Base-by-base conservation (phyloP, 805 yeast species). In the Teunomyces funiuensis region DNA sequence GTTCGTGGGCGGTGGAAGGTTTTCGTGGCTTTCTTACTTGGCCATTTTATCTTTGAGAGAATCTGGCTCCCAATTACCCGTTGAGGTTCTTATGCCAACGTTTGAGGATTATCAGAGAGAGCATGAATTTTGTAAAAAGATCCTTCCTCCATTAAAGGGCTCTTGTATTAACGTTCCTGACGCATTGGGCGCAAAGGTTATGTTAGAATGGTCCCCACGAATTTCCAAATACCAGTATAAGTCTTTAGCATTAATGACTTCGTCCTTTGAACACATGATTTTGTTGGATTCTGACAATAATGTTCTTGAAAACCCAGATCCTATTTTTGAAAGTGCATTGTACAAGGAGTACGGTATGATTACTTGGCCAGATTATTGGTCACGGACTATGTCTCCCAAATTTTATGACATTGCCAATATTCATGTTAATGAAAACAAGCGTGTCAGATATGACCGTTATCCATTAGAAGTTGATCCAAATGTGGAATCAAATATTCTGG, bases 181-280 rank as follows among this genome's bases (percentile, higher is more conserved):
- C 4, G 49, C 41, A 6, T 69, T 84, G 44, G 90, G 91, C 4
- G 57, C 69, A 14, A 69, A 68, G 5, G 73, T 79, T 7, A 61
- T 79, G 51, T 39, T 52, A 19, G 52, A 55, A 28, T 55, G 65
- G 63, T 36, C 52, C 1, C 52, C 63, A 19, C 69, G 71, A 31
- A 74, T 86, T 37, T 67, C 72, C 39, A 84, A 83, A 11, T 87
- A 82, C 58, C 93, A 86, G 49, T 76, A 74, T 54, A 86, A 86
- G 59, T 73, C 82, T 0, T 66, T 86, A 44, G 88, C 70, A 4
- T 42, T 65, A 28, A 54, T 64, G 51, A 52, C 58, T 3, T 60
- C 69, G 1, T 57, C 68, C 5, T 66, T 66, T 42, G 62, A 65
- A 39, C 57, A 65, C 39, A 54, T 64, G 3, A 48, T 66, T 9